Percentiles rank a stretch among this genome's conserved stretches.
These are phyloP conservation scores for Chaetoceros tenuissimus DNA, from an alignment of 108 stramenopile species.

Conservation along the genomic window DNA sequence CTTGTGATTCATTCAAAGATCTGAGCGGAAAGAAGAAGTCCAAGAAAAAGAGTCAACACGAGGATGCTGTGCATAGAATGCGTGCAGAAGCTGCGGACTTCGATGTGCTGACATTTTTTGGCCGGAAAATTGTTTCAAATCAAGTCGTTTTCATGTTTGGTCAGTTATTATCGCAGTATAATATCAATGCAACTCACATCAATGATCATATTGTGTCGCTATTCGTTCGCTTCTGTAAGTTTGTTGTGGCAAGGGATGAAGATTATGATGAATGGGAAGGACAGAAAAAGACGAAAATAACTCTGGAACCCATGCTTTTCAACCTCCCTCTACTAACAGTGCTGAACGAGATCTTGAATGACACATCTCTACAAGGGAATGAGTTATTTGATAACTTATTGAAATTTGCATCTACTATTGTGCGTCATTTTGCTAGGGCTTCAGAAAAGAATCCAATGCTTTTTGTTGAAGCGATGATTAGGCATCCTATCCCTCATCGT, in stretches of 20 bases:
- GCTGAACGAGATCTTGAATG: slow-evolving; percentile 64
- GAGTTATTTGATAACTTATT: slow-evolving; percentile 36
- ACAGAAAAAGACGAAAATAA: too few species aligned
- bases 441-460: slow-evolving; percentile 66
- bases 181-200: slow-evolving; percentile 55
- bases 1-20: slow-evolving; percentile 6
- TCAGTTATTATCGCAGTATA: slow-evolving; percentile 69
- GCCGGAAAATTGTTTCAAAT: slow-evolving; percentile 67
- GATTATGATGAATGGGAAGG: slow-evolving; percentile 22
- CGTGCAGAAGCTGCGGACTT: slow-evolving; percentile 58
- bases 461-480: slow-evolving; percentile 73
- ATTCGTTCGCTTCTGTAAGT: slow-evolving; percentile 56
- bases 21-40: slow-evolving; percentile 5
- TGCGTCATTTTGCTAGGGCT: slow-evolving; percentile 57
- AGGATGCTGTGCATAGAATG: slow-evolving; percentile 54
- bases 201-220: slow-evolving; percentile 75
- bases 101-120: slow-evolving; percentile 52
- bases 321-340: slow-evolving; percentile 61
- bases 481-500: slow-evolving; percentile 53
- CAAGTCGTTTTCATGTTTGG: slow-evolving; percentile 72
- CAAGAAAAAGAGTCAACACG: slow-evolving; percentile 29
- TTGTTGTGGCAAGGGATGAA: slow-evolving; percentile 34
- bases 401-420: slow-evolving; percentile 46
- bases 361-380: slow-evolving; percentile 36
- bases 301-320: slow-evolving; percentile 81